A percentile compares a stretch with the other conserved stretches of the same genome.
Evolutionary conservation across 2,329 filamentous ascomycete genomes (phyloP).

Genomic region (Pestalotiopsis fici): DNA sequence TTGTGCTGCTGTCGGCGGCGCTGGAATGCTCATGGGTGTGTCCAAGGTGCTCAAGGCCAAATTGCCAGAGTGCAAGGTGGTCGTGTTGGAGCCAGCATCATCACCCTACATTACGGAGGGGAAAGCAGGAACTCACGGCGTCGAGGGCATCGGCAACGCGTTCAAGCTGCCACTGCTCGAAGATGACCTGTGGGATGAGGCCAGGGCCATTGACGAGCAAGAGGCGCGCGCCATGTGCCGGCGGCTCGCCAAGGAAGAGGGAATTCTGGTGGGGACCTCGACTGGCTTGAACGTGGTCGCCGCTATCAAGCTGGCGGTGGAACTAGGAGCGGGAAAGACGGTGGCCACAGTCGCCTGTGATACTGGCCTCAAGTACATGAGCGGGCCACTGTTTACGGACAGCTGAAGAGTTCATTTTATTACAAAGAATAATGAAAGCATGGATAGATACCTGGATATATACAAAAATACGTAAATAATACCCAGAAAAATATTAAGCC

Average conservation of each 20-base stretch:
- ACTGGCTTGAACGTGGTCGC: conserved; percentile 3
- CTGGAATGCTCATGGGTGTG: background rate
- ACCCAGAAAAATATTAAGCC: too few relatives aligned
- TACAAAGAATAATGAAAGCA: background rate
- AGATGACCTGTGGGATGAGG: background rate
- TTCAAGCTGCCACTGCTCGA: background rate
- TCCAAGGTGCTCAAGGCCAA: background rate
- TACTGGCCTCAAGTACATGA: conserved; percentile 4
- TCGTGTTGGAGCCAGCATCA: background rate
- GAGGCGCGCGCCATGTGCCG: background rate
- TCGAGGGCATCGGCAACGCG: background rate
- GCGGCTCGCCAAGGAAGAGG: background rate
- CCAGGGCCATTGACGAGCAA: background rate
- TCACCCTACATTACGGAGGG: background rate
- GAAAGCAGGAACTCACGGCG: background rate
- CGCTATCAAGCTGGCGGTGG: background rate
- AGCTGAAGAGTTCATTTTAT: background rate
- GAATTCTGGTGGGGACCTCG: background rate
- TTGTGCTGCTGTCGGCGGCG: background rate
- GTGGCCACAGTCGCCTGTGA: conserved; percentile 1
- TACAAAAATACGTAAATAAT: too few relatives aligned
- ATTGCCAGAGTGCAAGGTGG: background rate
- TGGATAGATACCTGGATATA: background rate
- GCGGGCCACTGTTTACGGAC: background rate
- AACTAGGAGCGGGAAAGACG: conserved; percentile 1